Base-by-base conservation (phyloP, 2,329 filamentous ascomycete species). In the Alternaria brassicae region DNA sequence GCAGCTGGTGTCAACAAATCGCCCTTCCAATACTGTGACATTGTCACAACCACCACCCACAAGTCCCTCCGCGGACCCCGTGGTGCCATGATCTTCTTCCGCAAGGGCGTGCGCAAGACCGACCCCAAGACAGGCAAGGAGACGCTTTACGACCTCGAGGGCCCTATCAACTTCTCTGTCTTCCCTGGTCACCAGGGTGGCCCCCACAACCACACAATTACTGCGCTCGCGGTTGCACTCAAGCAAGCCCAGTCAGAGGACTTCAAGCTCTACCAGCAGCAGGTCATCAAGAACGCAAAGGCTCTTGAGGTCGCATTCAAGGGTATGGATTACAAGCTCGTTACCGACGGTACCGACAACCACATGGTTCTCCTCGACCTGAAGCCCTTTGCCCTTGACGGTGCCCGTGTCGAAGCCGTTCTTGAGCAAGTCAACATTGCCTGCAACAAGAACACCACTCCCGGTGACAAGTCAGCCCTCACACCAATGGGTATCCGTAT, bases 391-490 rank as follows among this genome's bases (percentile, higher is more conserved):
- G 85, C 85, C 58, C 88, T 99, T 61, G 95, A 99, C 74, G 93
- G 93, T 68, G 90, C 91, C 23, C 89, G 93, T 53, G 92, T 97
- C 13, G 93, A 97, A 82, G 89, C 92, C 45, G 89, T 97, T 15
- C 86, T 97, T 23, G 93, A 97, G 78, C 87, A 96, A 45, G 92
- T 96, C 67, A 94, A 94, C 71, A 94, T 98, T 52, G 95, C 95
- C n/a, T 91, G 91, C 77, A 99, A 99, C 85, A 99, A 99, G 86
- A 99, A 99, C 83, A 97, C 95, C 7, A 94, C 97, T 0, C 95
- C 95, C 1, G 95, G 94, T 41, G 95, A 99, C 81, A 92, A 90
- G 76, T 97, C 93, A 1, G 95, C 95, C 1, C 86, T 99, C 74
- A 92, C 94, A 65, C 95, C 95, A 13, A 94, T 94, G 67, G 95